These are phyloP conservation scores for Cryptosporidium parvum DNA, from an alignment of 169 alveolate genomes.

Conservation along the genomic window DNA sequence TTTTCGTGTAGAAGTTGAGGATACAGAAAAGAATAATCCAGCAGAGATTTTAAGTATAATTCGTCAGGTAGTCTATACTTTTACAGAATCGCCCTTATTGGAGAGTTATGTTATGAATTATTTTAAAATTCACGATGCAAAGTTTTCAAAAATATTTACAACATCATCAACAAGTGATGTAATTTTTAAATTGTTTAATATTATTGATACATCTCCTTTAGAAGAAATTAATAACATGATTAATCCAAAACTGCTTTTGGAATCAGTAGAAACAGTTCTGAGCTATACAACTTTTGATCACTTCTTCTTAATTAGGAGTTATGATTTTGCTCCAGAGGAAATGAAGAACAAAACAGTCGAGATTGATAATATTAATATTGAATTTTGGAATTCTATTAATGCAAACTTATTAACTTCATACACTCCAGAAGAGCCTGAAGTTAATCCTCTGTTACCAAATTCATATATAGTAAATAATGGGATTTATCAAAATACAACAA, in stretches of 20 bases:
- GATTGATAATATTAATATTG: conserved; percentile 27
- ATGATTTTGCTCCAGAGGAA: neutral
- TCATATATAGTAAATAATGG: neutral
- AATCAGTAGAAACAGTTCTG: conserved; percentile 30
- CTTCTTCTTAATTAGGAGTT: conserved; percentile 38
- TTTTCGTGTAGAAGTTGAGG: conserved; percentile 8
- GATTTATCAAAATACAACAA: neutral
- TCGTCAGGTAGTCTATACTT: conserved; percentile 37
- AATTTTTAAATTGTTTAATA: conserved; percentile 1
- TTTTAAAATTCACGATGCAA: neutral
- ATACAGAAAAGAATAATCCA: neutral
- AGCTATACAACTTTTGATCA: conserved; percentile 52
- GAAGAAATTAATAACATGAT: conserved; percentile 5
- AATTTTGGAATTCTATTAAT: conserved; percentile 47
- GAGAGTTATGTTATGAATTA: conserved; percentile 33
- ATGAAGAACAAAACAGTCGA: conserved; percentile 2
- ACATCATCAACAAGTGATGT: conserved; percentile 33
- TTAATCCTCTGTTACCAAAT: conserved; percentile 1
- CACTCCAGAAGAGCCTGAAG: conserved; percentile 17
- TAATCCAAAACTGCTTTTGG: conserved; percentile 11
- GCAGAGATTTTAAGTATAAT: conserved; percentile 39
- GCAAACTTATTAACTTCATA: conserved; percentile 25
- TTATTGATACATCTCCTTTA: neutral
- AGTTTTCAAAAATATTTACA: conserved; percentile 6
- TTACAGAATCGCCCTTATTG: conserved; percentile 48